Evolutionary conservation across 345 rosid species (phyloP), one percentile per base, ranked within the genome.

Genomic region (Triadica sebifera): DNA sequence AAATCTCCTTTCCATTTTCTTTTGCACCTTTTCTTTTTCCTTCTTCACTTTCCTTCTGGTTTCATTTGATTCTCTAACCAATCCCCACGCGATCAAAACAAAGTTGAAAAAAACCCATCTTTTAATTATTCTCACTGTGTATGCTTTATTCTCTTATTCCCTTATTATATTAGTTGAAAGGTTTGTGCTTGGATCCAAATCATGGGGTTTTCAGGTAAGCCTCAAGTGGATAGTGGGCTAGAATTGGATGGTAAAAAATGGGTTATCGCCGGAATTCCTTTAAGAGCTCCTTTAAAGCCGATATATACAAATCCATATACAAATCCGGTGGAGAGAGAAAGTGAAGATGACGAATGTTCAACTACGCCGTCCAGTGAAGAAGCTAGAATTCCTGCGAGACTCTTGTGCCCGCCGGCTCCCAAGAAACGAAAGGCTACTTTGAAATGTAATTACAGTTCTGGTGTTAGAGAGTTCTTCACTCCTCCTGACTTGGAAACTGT

Each of bases 231-330:
- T 37, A 83, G 81, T 37, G 90, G 86, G 68, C 74, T 82, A 49
- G 89, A 83, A 55, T 84, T 84, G 17, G 90, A 87, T 10, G 79
- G 78, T 34, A 84, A 81, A 43, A 81, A 72, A 79, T 82, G 91
- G 90, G 80, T 85, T 43, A 79, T 88, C 64, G 84, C 90, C 6
- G 96, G 90, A 62, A 80, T 85, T 75, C 80, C 87, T 4, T 77
- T 87, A 38, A 84, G 89, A 58, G 84, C 86, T 46, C 90, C 96
- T 0, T 78, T 93, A 70, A 90, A 87, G 87, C 85, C 85, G 13
- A 78, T 90, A 7, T 83, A 76, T 74, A 79, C 89, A 2, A 81
- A 62, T 20, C 84, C 63, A 7, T 83, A 76, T 74, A 79, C 89
- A 2, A 81, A 62, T 20, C 84, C 63, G 19, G 59, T 55, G 24